phyloP scores from a whole-genome alignment of 805 yeast genomes.

The Monosporozyma aerobia region DNA sequence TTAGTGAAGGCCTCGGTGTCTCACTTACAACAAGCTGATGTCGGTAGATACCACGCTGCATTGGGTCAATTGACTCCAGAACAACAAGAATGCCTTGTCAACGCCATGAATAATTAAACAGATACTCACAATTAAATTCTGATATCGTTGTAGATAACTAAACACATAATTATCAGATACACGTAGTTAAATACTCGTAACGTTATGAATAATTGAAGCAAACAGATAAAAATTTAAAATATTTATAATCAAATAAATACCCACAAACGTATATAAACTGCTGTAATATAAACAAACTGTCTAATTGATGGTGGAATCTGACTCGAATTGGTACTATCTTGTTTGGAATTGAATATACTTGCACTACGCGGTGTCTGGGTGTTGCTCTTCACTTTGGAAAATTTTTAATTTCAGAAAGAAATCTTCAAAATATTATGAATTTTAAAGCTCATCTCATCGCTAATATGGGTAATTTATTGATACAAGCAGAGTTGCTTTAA shows the following conservation, averaged over 20 bases:
- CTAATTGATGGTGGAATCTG: too few relatives aligned
- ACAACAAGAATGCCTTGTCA: conserved; percentile 27
- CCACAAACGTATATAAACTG: not conserved
- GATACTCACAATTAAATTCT: too few relatives aligned
- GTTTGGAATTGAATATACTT: not conserved
- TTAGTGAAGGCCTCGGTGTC: conserved; percentile 50
- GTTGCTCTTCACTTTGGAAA: not conserved
- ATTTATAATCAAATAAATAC: too few relatives aligned
- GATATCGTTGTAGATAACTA: too few relatives aligned
- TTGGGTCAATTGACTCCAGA: conserved; percentile 33
- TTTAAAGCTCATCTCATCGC: conserved; percentile 18
- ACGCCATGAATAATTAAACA: not conserved
- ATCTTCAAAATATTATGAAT: not conserved
- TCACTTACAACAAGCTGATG: conserved; percentile 40
- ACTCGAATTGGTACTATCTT: not conserved
- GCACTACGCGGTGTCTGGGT: not conserved
- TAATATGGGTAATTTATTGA: not conserved
- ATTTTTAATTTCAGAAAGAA: conserved; percentile 1
- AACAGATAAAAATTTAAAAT: too few relatives aligned
- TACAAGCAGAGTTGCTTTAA: not conserved
- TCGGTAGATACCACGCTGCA: conserved; percentile 39
- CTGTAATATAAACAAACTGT: not conserved
- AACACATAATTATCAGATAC: too few relatives aligned
- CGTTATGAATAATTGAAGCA: too few relatives aligned
- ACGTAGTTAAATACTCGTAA: too few relatives aligned